Conservation (phyloP, 805 yeast species). For the Monosporozyma siamensis region DNA sequence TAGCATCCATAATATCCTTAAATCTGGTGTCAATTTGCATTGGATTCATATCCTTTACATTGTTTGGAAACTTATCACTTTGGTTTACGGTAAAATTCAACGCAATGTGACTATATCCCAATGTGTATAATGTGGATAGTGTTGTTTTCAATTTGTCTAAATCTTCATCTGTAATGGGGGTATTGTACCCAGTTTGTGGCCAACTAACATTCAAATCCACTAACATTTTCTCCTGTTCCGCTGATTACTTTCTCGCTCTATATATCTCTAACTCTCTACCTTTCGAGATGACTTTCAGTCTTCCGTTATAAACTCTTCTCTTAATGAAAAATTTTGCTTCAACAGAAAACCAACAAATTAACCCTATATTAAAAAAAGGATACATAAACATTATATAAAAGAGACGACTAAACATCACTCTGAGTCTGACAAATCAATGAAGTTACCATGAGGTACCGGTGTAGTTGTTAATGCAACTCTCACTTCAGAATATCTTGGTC, state of each 20-base stretch:
- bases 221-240: slow-evolving; percentile 28
- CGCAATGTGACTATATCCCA: slow-evolving; percentile 73
- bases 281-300: no score
- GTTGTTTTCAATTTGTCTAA: slow-evolving; percentile 39
- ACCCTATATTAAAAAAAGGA: neutral
- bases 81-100: slow-evolving; percentile 54
- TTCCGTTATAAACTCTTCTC: no score
- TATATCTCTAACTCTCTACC: no score
- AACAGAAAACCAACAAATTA: no score
- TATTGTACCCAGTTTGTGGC: slow-evolving; percentile 47
- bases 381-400: neutral
- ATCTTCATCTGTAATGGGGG: slow-evolving; percentile 36
- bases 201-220: slow-evolving; percentile 67
- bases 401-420: neutral
- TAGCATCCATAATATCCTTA: slow-evolving; percentile 25
- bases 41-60: slow-evolving; percentile 36
- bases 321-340: no score
- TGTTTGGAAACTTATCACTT: slow-evolving; percentile 42
- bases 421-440: neutral
- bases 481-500: neutral
- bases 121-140: slow-evolving; percentile 42
- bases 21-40: slow-evolving; percentile 27
- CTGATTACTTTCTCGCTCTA: neutral
- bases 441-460: neutral
- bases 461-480: neutral